A percentile compares a stretch with the other conserved stretches of the same genome.
Conservation (phyloP, 768 basidiomycete species). For the Holtermannia corniformis region DNA sequence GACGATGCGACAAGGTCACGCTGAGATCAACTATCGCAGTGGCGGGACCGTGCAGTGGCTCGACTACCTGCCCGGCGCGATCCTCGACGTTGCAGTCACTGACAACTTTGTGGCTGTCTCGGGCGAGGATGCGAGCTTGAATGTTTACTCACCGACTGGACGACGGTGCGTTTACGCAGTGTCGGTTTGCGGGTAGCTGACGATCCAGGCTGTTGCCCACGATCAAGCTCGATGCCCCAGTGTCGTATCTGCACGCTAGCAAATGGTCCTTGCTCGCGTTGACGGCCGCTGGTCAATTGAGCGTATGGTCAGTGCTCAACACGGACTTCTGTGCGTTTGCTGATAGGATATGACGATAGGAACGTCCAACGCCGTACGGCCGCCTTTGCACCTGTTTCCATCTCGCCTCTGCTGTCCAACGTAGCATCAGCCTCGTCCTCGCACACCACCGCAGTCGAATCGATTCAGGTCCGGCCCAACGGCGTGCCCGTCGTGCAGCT, state of each 20-base stretch:
- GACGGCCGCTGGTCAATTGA: constrained; percentile 61
- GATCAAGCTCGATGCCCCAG: constrained; percentile 60
- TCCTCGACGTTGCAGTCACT: constrained; percentile 59
- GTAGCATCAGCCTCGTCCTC: constrained; percentile 5
- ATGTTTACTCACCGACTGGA: constrained; percentile 74
- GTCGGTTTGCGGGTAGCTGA: neutral
- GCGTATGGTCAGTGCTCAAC: constrained; percentile 55
- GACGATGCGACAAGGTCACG: constrained; percentile 46
- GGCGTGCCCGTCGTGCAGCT: constrained; percentile 68
- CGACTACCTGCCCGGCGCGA: constrained; percentile 71
- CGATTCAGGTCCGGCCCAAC: constrained; percentile 66
- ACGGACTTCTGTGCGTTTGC: neutral
- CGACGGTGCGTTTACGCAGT: constrained; percentile 52
- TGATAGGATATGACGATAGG: constrained; percentile 45
- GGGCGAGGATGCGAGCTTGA: constrained; percentile 67
- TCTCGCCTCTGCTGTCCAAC: constrained; percentile 52
- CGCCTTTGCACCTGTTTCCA: constrained; percentile 57
- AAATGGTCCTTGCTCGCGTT: constrained; percentile 61
- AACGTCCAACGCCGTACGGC: constrained; percentile 61
- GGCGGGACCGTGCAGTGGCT: constrained; percentile 65
- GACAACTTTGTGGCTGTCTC: constrained; percentile 62
- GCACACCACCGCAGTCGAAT: constrained; percentile 25
- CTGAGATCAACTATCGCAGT: constrained; percentile 60
- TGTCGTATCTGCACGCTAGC: constrained; percentile 58
- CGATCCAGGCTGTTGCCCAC: constrained; percentile 62